Percentiles rank a stretch among this genome's conserved stretches.
Evolutionary conservation across 352 stramenopile species (phyloP).

Genomic region (Pythium coloratum): DNA sequence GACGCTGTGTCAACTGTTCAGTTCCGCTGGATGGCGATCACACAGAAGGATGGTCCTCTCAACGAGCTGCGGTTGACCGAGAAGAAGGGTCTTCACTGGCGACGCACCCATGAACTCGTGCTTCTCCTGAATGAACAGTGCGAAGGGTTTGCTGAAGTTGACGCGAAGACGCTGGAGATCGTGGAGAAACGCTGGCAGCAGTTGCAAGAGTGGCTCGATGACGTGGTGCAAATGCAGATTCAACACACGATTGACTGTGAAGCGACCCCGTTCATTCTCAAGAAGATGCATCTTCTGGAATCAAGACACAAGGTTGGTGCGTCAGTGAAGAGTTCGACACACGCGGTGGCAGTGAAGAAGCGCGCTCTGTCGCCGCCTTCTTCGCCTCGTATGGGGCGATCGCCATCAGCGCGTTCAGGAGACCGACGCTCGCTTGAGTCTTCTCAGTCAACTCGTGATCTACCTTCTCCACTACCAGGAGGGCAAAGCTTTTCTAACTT

Average conservation of each 20-base stretch:
- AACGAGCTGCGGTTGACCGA: constrained; percentile 68
- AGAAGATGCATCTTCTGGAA: constrained; percentile 62
- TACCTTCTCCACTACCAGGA: not conserved
- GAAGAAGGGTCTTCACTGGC: constrained; percentile 69
- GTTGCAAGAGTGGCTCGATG: constrained; percentile 64
- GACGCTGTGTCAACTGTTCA: constrained; percentile 66
- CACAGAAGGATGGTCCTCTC: constrained; percentile 50
- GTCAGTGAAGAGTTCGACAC: constrained; percentile 14
- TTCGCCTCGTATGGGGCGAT: constrained; percentile 14
- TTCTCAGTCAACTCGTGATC: constrained; percentile 14
- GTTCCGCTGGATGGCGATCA: constrained; percentile 78
- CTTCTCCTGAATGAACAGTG: constrained; percentile 70
- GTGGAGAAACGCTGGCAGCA: constrained; percentile 62
- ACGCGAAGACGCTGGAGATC: constrained; percentile 45
- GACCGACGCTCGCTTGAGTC: constrained; percentile 2
- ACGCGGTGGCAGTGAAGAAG: constrained; percentile 14
- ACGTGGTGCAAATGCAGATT: constrained; percentile 59
- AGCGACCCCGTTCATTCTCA: constrained; percentile 61
- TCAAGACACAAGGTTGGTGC: constrained; percentile 8
- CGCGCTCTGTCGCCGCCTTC: not conserved
- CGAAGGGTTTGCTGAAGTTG: constrained; percentile 61
- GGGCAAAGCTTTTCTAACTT: not conserved
- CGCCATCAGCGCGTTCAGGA: constrained; percentile 9
- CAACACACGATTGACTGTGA: constrained; percentile 70
- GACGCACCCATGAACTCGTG: constrained; percentile 67